Evolutionary conservation across 2,329 filamentous ascomycete species (phyloP), one percentile per base, ranked within the genome.

Genomic region (Aspergillus luchuensis): DNA sequence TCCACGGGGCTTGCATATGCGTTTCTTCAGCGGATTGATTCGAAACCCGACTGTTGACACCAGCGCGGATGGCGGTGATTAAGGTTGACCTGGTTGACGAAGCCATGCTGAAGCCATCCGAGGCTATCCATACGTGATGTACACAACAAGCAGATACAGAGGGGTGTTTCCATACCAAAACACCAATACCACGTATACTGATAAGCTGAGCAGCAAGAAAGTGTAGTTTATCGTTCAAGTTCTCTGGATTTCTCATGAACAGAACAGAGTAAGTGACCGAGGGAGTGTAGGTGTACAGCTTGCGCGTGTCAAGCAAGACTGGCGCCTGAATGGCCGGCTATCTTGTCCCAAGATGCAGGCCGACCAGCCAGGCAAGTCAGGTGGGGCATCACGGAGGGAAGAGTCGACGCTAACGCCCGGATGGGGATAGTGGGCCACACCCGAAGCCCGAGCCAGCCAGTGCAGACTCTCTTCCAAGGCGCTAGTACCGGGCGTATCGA

Each of bases 361-460:
- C 10, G 61, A 58, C 61, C 61, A 48, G 55, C 50, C 38, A 47
- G 58, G 58, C 38, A 63, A 60, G 47, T 45, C 23, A 15, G 41
- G 52, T 59, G 60, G 60, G 36, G 28, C 17, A 10, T 13, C 11
- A 19, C n/a, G 38, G 45, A 23, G 23, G 21, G 38, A 28, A 41
- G 43, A 60, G 38, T 47, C 47, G 15, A 30, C 17, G 54, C 28
- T 19, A 41, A 50, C 41, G 23, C 59, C 54, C 5, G 21, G 54
- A 47, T 23, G n/a, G 41, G 33, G 7, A 5, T 58, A 54, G 58
- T 21, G 36, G 23, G 28, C 23, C 33, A 48, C 38, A 43, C 17
- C 56, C 36, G 36, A 51, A 23, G 45, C 48, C 47, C 38, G 47
- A 57, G 38, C 41, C 41, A 57, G 33, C 36, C 50, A 39, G 50